These are phyloP conservation scores for Ambrosiella cleistominuta DNA, from an alignment of 2,329 filamentous ascomycete species.

Conservation along the genomic window DNA sequence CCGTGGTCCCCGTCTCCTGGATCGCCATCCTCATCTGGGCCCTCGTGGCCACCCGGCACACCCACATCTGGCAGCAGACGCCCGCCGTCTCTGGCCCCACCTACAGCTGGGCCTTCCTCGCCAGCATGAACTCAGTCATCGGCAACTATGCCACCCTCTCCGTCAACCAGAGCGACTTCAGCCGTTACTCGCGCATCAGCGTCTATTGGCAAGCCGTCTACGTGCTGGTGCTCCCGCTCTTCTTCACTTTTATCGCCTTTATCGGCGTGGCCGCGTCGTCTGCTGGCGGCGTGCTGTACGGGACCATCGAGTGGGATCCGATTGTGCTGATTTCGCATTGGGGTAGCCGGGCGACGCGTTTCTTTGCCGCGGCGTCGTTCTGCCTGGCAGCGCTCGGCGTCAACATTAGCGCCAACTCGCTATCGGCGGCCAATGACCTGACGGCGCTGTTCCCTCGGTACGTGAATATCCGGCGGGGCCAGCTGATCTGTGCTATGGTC, in stretches of 20 bases:
- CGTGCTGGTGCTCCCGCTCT: conserved; percentile 21
- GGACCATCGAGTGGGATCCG: conserved; percentile 27
- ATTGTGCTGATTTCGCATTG: conserved; percentile 24
- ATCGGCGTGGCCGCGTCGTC: conserved; percentile 27
- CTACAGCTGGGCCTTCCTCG: conserved; percentile 26
- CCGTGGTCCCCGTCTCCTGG: conserved; percentile 12
- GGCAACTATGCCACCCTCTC: conserved; percentile 31
- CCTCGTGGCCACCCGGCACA: conserved; percentile 2
- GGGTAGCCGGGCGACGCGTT: conserved; percentile 28
- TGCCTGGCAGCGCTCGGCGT: conserved; percentile 26
- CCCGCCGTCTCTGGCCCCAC: conserved; percentile 23
- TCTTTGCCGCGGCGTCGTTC: conserved; percentile 31
- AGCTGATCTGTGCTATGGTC: conserved; percentile 10
- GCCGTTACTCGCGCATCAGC: conserved; percentile 15
- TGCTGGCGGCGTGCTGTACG: conserved; percentile 24
- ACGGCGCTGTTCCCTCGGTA: conserved; percentile 12
- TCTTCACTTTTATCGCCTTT: conserved; percentile 25
- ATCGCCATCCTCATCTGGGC: conserved; percentile 25
- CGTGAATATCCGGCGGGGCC: conserved; percentile 12
- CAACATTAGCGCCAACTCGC: conserved; percentile 13
- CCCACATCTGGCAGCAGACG: conserved; percentile 15
- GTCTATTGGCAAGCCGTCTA: conserved; percentile 11
- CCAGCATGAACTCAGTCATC: conserved; percentile 29
- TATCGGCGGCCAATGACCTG: conserved; percentile 13
- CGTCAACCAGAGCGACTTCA: conserved; percentile 31